Base-by-base conservation (phyloP, 179 eudicot species). In the Carnegiea gigantea region DNA sequence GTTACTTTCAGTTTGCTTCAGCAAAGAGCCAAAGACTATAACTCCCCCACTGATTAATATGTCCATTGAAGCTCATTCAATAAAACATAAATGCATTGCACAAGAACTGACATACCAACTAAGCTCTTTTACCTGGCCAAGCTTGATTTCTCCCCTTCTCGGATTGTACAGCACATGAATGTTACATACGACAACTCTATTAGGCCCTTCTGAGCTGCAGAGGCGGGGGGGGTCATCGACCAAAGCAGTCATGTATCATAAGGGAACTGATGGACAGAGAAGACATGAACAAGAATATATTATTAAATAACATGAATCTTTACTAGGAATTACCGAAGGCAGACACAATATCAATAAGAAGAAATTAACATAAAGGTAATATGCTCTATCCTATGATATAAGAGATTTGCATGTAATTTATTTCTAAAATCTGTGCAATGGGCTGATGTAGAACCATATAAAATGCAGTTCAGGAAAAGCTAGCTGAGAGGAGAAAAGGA, bases 151-250 rank as follows among this genome's bases (percentile, higher is more conserved):
- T 88, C 99, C 99, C 86, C 99, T 92, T 85, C 81, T 92, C 54
- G 99, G 97, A 86, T 96, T 96, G 90, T 86, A 96, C 82, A 96
- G 96, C 80, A 94, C 98, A 80, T 96, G 99, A 86, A 88, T 96
- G 87, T 96, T 96, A 78, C 99, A 92, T 68, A 96, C 81, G 77
- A 96, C 93, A 44, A 94, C 93, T 90, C 87, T 90, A 73, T 90
- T 93, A 28, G 86, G 80, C 78, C 76, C 85, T 62, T 79, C 68
- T 82, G 90, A 78, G 81, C 99, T 94, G 97, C 96, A 90, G 67
- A 48, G 71, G 82, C 67, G 81, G 51, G 82, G 60, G 23, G 28
- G 23, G 53, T 26, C 30, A 65, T 20, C 26, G 36, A 30, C 24
- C 36, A 28, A 6, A 70, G 74, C 38, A 80, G 40, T n/a, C 20